Base-by-base conservation (phyloP, 106 monocot genomes). In the Agapanthus africanus region DNA sequence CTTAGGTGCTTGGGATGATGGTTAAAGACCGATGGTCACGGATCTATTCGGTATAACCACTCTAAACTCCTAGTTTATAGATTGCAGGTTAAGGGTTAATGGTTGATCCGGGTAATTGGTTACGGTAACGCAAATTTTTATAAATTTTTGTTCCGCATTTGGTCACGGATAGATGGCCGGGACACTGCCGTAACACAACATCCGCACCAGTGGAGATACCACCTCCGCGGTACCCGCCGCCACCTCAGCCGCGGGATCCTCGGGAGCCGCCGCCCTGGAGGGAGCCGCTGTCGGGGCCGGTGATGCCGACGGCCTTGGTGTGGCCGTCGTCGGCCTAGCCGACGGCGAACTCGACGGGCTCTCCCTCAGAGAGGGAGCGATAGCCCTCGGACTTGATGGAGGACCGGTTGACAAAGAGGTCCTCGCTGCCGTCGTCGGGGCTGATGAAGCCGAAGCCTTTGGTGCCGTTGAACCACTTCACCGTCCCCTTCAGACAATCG, bases 361-460 rank as follows among this genome's bases (percentile, higher is more conserved):
- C 76, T 0, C 63, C 70, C 34, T 52, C 70, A 22, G 27, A 6
- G 4, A 76, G 76, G 27, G 70, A 34, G 6, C 76, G 35, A 50
- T 38, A 70, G 49, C 76, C 76, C 19, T 76, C 76, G 21, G 76
- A 44, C 63, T 76, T 76, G 30, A 76, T 76, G 28, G 76, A 76
- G 4, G 76, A 76, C 37, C 70, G 76, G 31, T 76, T 69, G 34
- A 76, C 70, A 68, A 76, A 76, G 22, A 74, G 74, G 23, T 74
- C 74, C 40, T 74, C 74, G 7, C 67, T 31, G 27, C 74, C 74
- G 37, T 74, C 57, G n/a, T 67, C 67, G 7, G 74, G 74, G 41
- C 39, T 74, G 38, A 74, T 74, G 67, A 74, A 74, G 18, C 75
- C 75, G 68, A 75, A 75, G 6, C 75, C 75, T 59, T 75, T 74